Evolutionary conservation across 257 asterid genomes (phyloP).

Genomic region (Echium plantagineum): DNA sequence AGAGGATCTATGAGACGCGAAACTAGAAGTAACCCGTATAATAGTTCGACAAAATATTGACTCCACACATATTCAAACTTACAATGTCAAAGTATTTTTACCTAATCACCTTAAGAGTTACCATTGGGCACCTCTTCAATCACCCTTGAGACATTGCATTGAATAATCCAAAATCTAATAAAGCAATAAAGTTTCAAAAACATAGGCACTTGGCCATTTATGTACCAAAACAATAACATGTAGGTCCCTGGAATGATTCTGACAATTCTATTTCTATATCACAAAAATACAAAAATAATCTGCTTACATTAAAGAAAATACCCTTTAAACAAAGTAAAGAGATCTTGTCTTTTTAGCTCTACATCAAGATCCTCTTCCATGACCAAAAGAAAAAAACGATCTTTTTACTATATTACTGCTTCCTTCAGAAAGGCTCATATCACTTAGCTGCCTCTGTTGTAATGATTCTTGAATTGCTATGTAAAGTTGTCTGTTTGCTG

Average conservation of each 20-base stretch:
- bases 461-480: conserved; percentile 57
- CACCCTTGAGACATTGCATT: not conserved
- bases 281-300: not conserved
- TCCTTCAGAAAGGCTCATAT: conserved; percentile 26
- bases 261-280: not conserved
- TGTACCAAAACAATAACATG: not conserved
- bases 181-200: not conserved
- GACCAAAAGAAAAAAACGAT: conserved; percentile 74
- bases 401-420: conserved; percentile 41
- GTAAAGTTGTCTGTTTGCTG: conserved; percentile 48
- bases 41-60: too few species aligned
- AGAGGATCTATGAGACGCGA: too few species aligned
- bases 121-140: too few species aligned
- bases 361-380: conserved; percentile 49
- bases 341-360: conserved; percentile 18
- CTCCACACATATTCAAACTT: too few species aligned
- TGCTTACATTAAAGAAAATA: not conserved
- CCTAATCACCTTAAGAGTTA: too few species aligned
- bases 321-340: not conserved
- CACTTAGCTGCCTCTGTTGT: conserved; percentile 17
- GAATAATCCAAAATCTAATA: not conserved
- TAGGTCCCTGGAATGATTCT: not conserved
- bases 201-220: not conserved
- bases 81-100: too few species aligned
- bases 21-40: too few species aligned